These are phyloP conservation scores for Trichomonas gallinae DNA, from an alignment of 208 protist genomes.

Conservation along the genomic window DNA sequence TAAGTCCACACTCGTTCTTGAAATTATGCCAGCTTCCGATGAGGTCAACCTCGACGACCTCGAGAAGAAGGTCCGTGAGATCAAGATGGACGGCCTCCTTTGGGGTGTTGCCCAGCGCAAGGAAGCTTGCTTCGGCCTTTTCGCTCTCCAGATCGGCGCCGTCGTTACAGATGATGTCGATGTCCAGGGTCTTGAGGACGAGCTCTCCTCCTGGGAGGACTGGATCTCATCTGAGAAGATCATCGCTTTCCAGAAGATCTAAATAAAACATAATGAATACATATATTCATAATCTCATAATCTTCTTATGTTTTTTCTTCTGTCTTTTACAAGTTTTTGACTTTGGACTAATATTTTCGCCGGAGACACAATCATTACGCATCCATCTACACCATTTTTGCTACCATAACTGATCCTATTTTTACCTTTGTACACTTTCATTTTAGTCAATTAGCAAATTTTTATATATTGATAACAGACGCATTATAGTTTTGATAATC, in stretches of 20 bases:
- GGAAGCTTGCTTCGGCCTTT: not conserved
- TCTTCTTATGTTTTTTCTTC: too few species aligned
- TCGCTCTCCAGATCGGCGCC: not conserved
- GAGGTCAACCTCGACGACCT: not conserved
- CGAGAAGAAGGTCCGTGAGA: not conserved
- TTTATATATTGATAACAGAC: too few species aligned
- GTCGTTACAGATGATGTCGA: constrained; percentile 21
- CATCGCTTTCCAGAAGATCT: constrained; percentile 23
- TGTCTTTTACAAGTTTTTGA: too few species aligned
- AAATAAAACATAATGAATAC: not conserved
- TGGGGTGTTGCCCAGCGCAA: not conserved
- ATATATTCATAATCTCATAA: too few species aligned
- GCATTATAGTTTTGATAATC: too few species aligned
- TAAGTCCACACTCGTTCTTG: constrained; percentile 14
- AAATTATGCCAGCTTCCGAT: not conserved
- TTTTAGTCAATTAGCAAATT: too few species aligned
- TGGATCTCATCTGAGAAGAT: not conserved
- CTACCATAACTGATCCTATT: too few species aligned
- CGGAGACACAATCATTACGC: too few species aligned
- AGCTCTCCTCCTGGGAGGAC: not conserved
- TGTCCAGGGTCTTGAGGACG: not conserved
- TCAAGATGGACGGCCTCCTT: not conserved
- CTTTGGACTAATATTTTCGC: too few species aligned
- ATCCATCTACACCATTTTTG: too few species aligned
- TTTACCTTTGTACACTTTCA: too few species aligned